Percentiles rank a stretch among this genome's conserved stretches.
phyloP scores from a whole-genome alignment of 176 grass and related monocot species.

The Neostapfia colusana region DNA sequence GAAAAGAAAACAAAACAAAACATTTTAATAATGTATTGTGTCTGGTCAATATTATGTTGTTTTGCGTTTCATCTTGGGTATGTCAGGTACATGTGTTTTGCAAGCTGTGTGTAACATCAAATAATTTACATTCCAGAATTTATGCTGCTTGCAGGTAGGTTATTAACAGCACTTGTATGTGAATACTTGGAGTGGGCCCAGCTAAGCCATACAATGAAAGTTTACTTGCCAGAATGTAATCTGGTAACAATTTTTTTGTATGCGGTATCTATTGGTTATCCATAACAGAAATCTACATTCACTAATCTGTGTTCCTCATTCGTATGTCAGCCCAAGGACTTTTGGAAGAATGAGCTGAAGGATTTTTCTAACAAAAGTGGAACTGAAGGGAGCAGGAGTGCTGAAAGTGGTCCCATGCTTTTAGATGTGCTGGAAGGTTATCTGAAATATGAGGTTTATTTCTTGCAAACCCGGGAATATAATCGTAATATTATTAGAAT shows the following conservation, averaged over 20 bases:
- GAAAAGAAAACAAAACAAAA: slow-evolving; percentile 9
- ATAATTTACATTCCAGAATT: slow-evolving; percentile 20
- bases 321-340: slow-evolving; percentile 71
- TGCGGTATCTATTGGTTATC: slow-evolving; percentile 9
- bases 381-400: slow-evolving; percentile 60
- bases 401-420: slow-evolving; percentile 81
- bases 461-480: slow-evolving; percentile 24
- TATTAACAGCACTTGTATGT: slow-evolving; percentile 78
- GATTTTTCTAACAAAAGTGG: slow-evolving; percentile 75
- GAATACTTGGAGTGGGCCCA: slow-evolving; percentile 97
- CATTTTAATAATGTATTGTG: neutral
- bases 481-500: slow-evolving; percentile 23
- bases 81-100: neutral
- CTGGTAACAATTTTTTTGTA: slow-evolving; percentile 59
- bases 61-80: slow-evolving; percentile 2
- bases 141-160: slow-evolving; percentile 67
- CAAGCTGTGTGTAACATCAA: slow-evolving; percentile 20
- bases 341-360: slow-evolving; percentile 85
- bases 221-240: slow-evolving; percentile 92
- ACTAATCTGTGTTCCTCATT: slow-evolving; percentile 4
- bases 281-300: slow-evolving; percentile 9
- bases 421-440: slow-evolving; percentile 95
- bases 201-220: slow-evolving; percentile 86
- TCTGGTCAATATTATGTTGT: slow-evolving; percentile 15
- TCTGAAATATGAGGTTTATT: slow-evolving; percentile 90